phyloP scores from a whole-genome alignment of 108 stramenopile genomes.

The Pseudonitzschia multistriata region DNA sequence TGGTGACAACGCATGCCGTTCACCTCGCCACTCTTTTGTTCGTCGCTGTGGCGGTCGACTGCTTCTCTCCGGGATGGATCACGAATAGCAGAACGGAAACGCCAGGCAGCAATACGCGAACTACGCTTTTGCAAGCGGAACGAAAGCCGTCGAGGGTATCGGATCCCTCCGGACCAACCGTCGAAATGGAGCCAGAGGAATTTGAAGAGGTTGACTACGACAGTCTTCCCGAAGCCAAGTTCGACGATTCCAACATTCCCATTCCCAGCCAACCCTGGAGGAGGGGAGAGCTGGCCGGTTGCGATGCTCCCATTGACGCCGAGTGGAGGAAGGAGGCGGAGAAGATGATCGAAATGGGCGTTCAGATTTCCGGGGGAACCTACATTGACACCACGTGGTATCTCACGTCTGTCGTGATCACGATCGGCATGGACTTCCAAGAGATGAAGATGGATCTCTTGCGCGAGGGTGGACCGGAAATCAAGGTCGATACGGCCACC shows the following conservation, averaged over 20 bases:
- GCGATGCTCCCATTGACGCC: slow-evolving; percentile 75
- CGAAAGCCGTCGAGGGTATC: slow-evolving; percentile 31
- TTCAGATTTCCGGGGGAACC: slow-evolving; percentile 44
- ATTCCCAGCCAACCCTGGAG: slow-evolving; percentile 86
- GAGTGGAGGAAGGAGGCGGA: slow-evolving; percentile 76
- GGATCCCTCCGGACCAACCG: slow-evolving; percentile 50
- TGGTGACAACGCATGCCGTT: background rate
- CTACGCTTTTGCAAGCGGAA: background rate
- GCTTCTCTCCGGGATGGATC: background rate
- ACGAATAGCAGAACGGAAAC: background rate
- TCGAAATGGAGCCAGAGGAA: slow-evolving; percentile 21
- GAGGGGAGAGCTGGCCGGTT: slow-evolving; percentile 71
- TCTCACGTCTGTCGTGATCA: slow-evolving; percentile 59
- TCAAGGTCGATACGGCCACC: slow-evolving; percentile 48
- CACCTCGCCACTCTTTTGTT: background rate
- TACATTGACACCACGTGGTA: slow-evolving; percentile 85
- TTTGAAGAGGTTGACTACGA: slow-evolving; percentile 24
- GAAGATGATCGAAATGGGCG: slow-evolving; percentile 55
- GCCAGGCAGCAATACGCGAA: background rate
- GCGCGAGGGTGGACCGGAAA: slow-evolving; percentile 45
- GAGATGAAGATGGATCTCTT: slow-evolving; percentile 24
- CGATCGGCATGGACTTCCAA: slow-evolving; percentile 31
- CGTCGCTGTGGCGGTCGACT: background rate
- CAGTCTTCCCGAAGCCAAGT: slow-evolving; percentile 31
- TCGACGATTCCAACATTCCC: slow-evolving; percentile 47